These are phyloP conservation scores for Globisporangium canariense DNA, from an alignment of 352 stramenopile genomes.

Conservation along the genomic window DNA sequence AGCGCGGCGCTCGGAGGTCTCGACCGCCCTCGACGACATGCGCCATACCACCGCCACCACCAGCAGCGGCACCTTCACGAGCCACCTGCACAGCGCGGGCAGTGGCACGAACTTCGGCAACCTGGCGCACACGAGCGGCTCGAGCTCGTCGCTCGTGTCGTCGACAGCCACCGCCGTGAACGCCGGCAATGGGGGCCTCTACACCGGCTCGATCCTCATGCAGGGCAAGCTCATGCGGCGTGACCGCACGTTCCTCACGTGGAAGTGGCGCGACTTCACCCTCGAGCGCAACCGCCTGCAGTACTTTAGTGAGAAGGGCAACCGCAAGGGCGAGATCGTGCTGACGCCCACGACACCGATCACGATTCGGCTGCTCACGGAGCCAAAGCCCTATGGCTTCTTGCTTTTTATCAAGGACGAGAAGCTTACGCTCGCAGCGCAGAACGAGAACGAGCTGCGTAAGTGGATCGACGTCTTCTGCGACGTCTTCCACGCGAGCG, in stretches of 20 bases:
- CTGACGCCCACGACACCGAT: slow-evolving; percentile 64
- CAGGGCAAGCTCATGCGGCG: slow-evolving; percentile 73
- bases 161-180: not conserved
- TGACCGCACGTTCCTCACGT: slow-evolving; percentile 75
- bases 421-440: slow-evolving; percentile 71
- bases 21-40: slow-evolving; percentile 15
- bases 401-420: slow-evolving; percentile 77
- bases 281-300: slow-evolving; percentile 64
- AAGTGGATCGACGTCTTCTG: slow-evolving; percentile 82
- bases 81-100: not conserved
- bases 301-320: slow-evolving; percentile 77
- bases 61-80: slow-evolving; percentile 4
- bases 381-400: slow-evolving; percentile 73
- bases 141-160: slow-evolving; percentile 5
- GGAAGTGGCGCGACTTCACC: slow-evolving; percentile 83
- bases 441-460: slow-evolving; percentile 63
- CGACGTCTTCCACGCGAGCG: slow-evolving; percentile 70
- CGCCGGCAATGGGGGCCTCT: slow-evolving; percentile 8
- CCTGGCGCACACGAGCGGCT: not conserved
- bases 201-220: slow-evolving; percentile 38
- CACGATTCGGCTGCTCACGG: slow-evolving; percentile 60
- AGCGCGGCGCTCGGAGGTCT: slow-evolving; percentile 16
- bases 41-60: not conserved
- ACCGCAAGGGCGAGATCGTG: slow-evolving; percentile 69
- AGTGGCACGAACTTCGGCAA: not conserved